Conservation (phyloP, 1,284 basidiomycete genomes). For the Ustilago xerochloae region DNA sequence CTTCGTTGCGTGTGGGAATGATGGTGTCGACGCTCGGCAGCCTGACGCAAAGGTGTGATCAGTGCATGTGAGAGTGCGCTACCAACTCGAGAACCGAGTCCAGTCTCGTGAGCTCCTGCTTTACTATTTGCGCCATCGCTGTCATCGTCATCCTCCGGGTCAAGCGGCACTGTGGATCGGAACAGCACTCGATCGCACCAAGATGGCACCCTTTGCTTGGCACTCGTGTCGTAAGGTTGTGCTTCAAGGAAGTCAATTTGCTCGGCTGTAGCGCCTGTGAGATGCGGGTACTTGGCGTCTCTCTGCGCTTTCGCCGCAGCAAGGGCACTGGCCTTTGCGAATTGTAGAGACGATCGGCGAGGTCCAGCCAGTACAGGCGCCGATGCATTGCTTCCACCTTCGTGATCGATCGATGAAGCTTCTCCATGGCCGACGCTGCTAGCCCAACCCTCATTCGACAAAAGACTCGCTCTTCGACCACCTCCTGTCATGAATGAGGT, state of each 20-base stretch:
- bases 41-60: conserved; percentile 32
- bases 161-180: conserved; percentile 55
- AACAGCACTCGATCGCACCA: conserved; percentile 69
- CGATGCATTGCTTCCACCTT: conserved; percentile 1
- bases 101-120: conserved; percentile 5
- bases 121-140: background rate
- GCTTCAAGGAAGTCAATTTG: conserved; percentile 51
- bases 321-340: conserved; percentile 15
- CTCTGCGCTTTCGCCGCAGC: conserved; percentile 30
- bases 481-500: background rate
- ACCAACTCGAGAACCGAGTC: conserved; percentile 35
- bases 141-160: conserved; percentile 19
- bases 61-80: conserved; percentile 41
- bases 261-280: conserved; percentile 41
- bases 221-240: conserved; percentile 71
- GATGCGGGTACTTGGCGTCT: conserved; percentile 41
- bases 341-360: conserved; percentile 22
- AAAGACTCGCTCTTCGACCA: conserved; percentile 17
- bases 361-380: conserved; percentile 8
- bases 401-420: conserved; percentile 9
- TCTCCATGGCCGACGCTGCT: conserved; percentile 21
- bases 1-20: conserved; percentile 22
- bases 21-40: conserved; percentile 39
- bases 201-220: conserved; percentile 71
- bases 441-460: conserved; percentile 11